Percentiles rank a stretch among this genome's conserved stretches.
Conservation (phyloP, 2,329 filamentous ascomycete species). For the Meredithiella fracta region DNA sequence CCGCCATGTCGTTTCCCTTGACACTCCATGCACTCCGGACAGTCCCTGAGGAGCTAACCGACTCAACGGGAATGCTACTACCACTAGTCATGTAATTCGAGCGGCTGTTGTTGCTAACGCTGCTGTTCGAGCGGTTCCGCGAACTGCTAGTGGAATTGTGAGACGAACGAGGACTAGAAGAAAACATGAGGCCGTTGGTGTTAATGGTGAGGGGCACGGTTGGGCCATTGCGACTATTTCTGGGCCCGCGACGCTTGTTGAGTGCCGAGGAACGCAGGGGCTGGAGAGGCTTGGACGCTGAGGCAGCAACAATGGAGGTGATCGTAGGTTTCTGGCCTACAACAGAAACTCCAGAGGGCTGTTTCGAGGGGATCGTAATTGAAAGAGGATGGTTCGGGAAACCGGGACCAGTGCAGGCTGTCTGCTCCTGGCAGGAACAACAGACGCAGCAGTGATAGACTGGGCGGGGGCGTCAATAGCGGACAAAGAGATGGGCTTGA, state of each 20-base stretch:
- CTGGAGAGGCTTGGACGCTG: not conserved
- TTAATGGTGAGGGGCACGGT: slow-evolving; percentile 1
- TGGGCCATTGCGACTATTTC: not conserved
- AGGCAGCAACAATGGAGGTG: not conserved
- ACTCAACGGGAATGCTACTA: not conserved
- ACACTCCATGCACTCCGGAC: not conserved
- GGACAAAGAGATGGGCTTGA: not conserved
- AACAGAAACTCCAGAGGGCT: too few relatives aligned
- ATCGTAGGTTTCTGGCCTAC: not conserved
- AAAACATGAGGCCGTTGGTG: slow-evolving; percentile 2
- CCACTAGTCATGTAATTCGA: slow-evolving; percentile 1
- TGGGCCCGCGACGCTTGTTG: slow-evolving; percentile 1
- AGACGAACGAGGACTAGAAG: not conserved
- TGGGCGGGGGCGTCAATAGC: not conserved
- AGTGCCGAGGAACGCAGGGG: slow-evolving; percentile 1
- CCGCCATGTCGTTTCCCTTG: not conserved
- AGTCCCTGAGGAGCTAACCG: not conserved
- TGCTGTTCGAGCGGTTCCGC: slow-evolving; percentile 9
- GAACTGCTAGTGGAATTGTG: not conserved
- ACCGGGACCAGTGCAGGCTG: too few relatives aligned
- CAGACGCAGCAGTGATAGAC: not conserved
- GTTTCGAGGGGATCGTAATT: too few relatives aligned
- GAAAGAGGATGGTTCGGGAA: too few relatives aligned
- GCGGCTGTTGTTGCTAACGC: slow-evolving; percentile 6
- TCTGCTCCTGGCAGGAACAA: not conserved